Conservation (phyloP, 2,329 filamentous ascomycete genomes). For the Boeremia lycopersici region DNA sequence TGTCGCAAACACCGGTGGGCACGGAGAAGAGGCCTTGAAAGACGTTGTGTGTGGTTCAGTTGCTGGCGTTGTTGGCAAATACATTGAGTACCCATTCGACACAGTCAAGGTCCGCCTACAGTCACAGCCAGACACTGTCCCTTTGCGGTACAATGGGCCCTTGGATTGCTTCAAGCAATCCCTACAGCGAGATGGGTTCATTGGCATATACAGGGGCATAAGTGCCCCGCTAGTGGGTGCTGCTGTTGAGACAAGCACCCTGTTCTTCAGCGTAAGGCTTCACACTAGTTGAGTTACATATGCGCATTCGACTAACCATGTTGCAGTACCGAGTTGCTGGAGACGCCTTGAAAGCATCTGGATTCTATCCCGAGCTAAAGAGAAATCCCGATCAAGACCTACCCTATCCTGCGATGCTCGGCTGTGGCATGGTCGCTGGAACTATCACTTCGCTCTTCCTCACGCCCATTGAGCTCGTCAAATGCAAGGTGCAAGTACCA, state of each 20-base stretch:
- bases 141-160: constrained; percentile 82
- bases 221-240: constrained; percentile 89
- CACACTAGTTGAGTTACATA: neutral
- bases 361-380: constrained; percentile 57
- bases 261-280: constrained; percentile 77
- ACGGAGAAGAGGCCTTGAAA: constrained; percentile 74
- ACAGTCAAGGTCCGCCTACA: constrained; percentile 97
- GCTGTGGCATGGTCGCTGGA: constrained; percentile 84
- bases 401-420: constrained; percentile 74
- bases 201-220: constrained; percentile 88
- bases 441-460: constrained; percentile 88
- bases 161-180: constrained; percentile 93
- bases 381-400: constrained; percentile 59
- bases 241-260: constrained; percentile 86
- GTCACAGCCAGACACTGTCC: constrained; percentile 86
- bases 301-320: constrained; percentile 24
- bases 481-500: constrained; percentile 95
- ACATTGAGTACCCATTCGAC: constrained; percentile 98
- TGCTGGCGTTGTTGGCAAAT: constrained; percentile 89
- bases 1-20: constrained; percentile 35
- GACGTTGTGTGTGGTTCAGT: constrained; percentile 89
- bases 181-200: constrained; percentile 76
- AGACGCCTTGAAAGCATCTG: constrained; percentile 66
- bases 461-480: constrained; percentile 95
- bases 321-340: constrained; percentile 56